phyloP scores from a whole-genome alignment of 176 grass and related monocot genomes.

The Oryza rufipogon region DNA sequence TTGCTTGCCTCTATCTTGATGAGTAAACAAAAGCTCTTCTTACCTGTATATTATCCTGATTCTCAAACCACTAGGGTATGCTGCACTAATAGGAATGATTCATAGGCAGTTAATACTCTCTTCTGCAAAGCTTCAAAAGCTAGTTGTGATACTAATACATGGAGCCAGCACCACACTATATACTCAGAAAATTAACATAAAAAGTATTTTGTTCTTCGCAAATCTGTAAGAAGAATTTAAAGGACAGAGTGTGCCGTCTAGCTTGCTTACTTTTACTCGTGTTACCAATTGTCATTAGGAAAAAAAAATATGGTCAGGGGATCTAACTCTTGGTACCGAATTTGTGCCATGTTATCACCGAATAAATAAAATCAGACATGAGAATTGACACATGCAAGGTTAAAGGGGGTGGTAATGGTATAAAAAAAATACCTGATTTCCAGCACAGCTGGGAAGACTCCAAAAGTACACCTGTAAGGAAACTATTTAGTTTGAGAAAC shows the following conservation, averaged over 20 bases:
- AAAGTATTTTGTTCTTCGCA: neutral
- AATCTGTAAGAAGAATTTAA: neutral
- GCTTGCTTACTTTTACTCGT: neutral
- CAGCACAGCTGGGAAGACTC: conserved; percentile 98
- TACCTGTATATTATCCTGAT: neutral
- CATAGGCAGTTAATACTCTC: neutral
- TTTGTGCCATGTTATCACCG: neutral
- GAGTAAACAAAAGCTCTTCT: neutral
- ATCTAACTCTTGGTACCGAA: neutral
- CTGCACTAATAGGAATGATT: neutral
- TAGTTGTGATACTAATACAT: neutral
- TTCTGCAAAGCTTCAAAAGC: conserved; percentile 1
- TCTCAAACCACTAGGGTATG: neutral
- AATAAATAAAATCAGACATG: neutral
- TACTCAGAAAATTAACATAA: neutral
- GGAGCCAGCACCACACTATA: neutral
- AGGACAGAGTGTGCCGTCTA: neutral
- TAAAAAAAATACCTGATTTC: conserved; percentile 77
- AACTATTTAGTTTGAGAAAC: conserved; percentile 15
- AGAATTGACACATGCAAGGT: neutral
- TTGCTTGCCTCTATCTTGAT: neutral
- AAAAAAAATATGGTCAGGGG: neutral
- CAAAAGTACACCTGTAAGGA: conserved; percentile 92
- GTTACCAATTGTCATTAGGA: neutral
- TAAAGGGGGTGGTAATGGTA: neutral